Percentiles rank a stretch among this genome's conserved stretches.
phyloP scores from a whole-genome alignment of 2,329 filamentous ascomycete species.

The Apiospora phragmitis region DNA sequence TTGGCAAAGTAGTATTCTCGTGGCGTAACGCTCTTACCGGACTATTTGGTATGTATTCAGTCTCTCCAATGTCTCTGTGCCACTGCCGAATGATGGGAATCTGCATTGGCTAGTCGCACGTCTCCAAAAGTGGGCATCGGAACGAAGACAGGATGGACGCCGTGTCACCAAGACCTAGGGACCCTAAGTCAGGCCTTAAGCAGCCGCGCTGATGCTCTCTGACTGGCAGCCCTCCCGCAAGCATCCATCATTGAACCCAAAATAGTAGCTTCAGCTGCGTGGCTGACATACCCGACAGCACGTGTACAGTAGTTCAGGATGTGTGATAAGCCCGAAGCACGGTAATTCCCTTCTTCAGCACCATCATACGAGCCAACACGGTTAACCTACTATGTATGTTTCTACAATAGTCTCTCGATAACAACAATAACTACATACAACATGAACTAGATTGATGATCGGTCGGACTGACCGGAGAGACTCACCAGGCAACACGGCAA shows the following conservation, averaged over 20 bases:
- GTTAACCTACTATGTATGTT: not conserved
- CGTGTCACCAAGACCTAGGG: not conserved
- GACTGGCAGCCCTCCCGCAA: not conserved
- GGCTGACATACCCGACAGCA: not conserved
- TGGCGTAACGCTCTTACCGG: not conserved
- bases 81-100: not conserved
- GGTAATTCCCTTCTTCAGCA: not conserved
- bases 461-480: not conserved
- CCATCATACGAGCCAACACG: not conserved
- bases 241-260: not conserved
- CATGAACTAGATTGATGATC: not conserved
- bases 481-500: not conserved
- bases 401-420: not conserved
- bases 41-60: not conserved
- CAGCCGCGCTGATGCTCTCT: not conserved
- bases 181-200: not conserved
- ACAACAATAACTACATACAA: too few relatives aligned
- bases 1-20: not conserved
- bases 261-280: constrained; percentile 1
- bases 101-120: not conserved
- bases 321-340: not conserved
- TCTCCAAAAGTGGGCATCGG: not conserved
- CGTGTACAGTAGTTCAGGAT: not conserved
- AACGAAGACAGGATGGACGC: not conserved
- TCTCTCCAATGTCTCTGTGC: not conserved